Base-by-base conservation (phyloP, 768 basidiomycete genomes). In the Auriscalpium orientale region DNA sequence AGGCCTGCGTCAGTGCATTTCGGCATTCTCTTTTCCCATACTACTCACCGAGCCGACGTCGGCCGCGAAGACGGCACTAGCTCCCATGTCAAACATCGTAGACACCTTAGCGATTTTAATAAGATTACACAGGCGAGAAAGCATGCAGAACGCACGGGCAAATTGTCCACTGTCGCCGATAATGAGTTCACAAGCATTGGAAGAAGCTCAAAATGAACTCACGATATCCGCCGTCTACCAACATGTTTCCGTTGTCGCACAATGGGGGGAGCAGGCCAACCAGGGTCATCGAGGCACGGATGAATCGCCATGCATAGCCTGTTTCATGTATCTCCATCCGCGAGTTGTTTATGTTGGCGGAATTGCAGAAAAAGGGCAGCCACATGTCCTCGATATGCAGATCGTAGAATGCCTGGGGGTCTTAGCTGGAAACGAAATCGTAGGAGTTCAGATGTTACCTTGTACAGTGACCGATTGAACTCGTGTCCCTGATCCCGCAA, bases 381-480 rank as follows among this genome's bases (percentile, higher is more conserved):
- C 95, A 98, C 90, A 97, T 95, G 71, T 97, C 95, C 70, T 93
- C 89, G 43, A 92, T 92, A 63, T 98, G 94, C 44, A 94, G 82
- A 69, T 91, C 92, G 63, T 93, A 95, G 68, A 97, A 95, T 16
- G 90, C 83, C 82, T 91, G 65, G 16, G 48, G 44, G 33, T 13
- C 33, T 60, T 35, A 60, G 61, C 8, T 18, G 22, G 38, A 33
- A 63, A 53, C 2, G 36, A 37, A 48, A 22, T 21, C 9, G 28
- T 15, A n/a, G 4, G n/a, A 43, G 9, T 44, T 33, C 43, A 13
- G 33, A 49, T 53, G 66, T 28, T 28, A 83, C 90, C 79, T 95
- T 95, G 76, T 93, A 98, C 56, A 98, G 84, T 8, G 88, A 84
- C 46, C 97, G 83, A 71, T 99, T 97, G 71, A 97, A 94, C 70